phyloP scores from a whole-genome alignment of 2,329 filamentous ascomycete genomes.

The Truncatella angustata region DNA sequence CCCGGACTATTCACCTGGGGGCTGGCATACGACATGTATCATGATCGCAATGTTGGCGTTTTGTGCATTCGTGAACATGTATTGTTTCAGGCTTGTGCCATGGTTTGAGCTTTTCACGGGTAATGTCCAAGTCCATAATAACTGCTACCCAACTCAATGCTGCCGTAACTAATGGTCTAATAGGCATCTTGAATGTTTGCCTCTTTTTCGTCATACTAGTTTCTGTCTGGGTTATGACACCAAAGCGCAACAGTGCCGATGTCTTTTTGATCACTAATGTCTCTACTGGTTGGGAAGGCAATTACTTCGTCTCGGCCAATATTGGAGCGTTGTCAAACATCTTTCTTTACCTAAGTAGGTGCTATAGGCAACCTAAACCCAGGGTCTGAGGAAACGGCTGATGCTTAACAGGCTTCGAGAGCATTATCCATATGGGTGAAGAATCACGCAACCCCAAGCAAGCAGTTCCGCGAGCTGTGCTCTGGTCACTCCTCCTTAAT shows the following conservation, averaged over 20 bases:
- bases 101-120: slow-evolving; percentile 8
- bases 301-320: slow-evolving; percentile 4
- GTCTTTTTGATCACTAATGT: slow-evolving; percentile 8
- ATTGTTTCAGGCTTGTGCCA: neutral
- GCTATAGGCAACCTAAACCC: neutral
- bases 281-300: slow-evolving; percentile 12
- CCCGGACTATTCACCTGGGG: neutral
- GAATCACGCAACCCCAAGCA: neutral
- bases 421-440: slow-evolving; percentile 7
- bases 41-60: neutral
- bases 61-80: slow-evolving; percentile 2
- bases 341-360: neutral
- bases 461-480: slow-evolving; percentile 1
- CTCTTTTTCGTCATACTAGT: slow-evolving; percentile 10
- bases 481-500: slow-evolving; percentile 5
- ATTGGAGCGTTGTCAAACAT: neutral
- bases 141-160: too few species aligned
- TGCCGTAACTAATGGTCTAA: too few species aligned
- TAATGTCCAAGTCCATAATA: too few species aligned
- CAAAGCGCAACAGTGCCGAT: slow-evolving; percentile 6
- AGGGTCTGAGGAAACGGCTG: neutral
- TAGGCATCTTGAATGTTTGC: slow-evolving; percentile 9
- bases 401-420: neutral
- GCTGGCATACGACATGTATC: slow-evolving; percentile 4
- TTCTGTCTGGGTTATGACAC: slow-evolving; percentile 11